Conservation (phyloP, 148 eudicot species). For the Chenopodium album region DNA sequence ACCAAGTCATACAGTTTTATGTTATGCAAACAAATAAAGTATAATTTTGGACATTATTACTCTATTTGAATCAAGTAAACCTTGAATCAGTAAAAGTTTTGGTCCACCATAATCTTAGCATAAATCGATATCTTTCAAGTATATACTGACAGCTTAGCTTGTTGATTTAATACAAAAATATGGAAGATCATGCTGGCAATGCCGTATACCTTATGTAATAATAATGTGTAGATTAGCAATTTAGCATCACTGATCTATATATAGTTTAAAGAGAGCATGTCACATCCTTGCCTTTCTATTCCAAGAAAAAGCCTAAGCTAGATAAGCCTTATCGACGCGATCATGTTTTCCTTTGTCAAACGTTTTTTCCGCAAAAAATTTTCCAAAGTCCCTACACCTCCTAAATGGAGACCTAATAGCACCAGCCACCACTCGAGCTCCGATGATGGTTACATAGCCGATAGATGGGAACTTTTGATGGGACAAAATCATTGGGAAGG, state of each 20-base stretch:
- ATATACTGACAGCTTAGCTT: not conserved
- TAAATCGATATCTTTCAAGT: not conserved
- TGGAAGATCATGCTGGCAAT: not conserved
- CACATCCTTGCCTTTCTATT: not conserved
- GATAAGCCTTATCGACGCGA: not conserved
- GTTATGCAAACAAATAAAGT: not conserved
- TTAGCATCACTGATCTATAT: not conserved
- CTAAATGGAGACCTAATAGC: conserved; percentile 9
- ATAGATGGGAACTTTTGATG: conserved; percentile 62
- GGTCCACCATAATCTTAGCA: not conserved
- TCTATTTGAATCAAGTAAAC: not conserved
- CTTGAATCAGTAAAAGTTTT: not conserved
- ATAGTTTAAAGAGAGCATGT: not conserved
- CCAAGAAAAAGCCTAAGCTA: not conserved
- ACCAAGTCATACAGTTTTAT: not conserved
- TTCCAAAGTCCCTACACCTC: conserved; percentile 21
- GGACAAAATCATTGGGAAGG: conserved; percentile 64
- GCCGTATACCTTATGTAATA: not conserved
- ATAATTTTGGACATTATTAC: not conserved
- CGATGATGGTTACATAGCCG: conserved; percentile 33
- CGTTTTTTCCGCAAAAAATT: conserved; percentile 7
- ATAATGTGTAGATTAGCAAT: not conserved
- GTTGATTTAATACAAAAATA: not conserved
- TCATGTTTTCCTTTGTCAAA: conserved; percentile 2
- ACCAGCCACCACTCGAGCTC: conserved; percentile 3